Conservation (phyloP, 2,329 filamentous ascomycete species). For the Fusarium albidum region DNA sequence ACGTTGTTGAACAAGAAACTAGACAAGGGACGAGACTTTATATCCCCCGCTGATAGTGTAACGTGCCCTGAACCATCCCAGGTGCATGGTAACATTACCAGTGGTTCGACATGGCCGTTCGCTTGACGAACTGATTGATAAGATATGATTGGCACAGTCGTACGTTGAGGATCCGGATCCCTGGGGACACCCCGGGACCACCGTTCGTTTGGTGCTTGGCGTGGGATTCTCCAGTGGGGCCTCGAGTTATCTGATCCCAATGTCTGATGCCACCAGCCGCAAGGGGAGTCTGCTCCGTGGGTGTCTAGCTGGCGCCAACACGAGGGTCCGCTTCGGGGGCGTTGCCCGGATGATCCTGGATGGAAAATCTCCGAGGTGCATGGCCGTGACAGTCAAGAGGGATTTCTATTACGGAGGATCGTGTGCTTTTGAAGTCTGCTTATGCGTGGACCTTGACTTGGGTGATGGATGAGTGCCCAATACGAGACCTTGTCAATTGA, state of each 20-base stretch:
- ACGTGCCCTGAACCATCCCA: constrained; percentile 2
- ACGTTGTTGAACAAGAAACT: background rate
- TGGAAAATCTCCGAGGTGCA: background rate
- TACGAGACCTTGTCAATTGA: too few relatives aligned
- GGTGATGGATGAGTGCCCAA: too few relatives aligned
- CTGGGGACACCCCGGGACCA: too few relatives aligned
- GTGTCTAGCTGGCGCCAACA: background rate
- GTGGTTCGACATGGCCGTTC: constrained; percentile 9
- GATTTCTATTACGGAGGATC: background rate
- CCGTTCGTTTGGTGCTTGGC: constrained; percentile 6
- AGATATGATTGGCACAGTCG: constrained; percentile 7
- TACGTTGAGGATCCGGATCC: background rate
- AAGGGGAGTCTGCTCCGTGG: background rate
- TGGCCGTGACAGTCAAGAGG: background rate
- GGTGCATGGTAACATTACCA: background rate
- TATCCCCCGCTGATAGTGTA: background rate
- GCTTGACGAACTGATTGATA: constrained; percentile 14
- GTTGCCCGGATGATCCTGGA: background rate
- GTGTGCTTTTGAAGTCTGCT: background rate
- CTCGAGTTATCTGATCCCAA: background rate
- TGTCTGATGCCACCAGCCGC: background rate
- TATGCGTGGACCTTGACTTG: too few relatives aligned
- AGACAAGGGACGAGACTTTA: background rate
- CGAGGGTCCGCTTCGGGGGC: background rate
- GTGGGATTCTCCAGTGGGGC: constrained; percentile 2